Base-by-base conservation (phyloP, 2,329 filamentous ascomycete genomes). In the Bipolaris zeicola region DNA sequence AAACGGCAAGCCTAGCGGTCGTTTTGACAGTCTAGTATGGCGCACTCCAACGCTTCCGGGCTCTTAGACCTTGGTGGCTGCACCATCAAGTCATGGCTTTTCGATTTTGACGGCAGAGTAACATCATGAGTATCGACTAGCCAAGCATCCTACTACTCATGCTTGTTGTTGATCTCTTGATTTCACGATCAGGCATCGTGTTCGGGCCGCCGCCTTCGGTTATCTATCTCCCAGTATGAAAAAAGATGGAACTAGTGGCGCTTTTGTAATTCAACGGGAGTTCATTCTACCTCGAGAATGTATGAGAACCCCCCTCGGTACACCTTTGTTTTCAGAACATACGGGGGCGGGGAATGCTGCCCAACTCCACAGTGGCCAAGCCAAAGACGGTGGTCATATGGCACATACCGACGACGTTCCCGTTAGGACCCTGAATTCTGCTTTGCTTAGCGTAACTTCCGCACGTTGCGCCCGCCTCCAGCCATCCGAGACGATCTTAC, bases 1-100 rank as follows among this genome's bases (percentile, higher is more conserved):
- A 38, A 63, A 41, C 41, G 48, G 50, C 48, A 44, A 57, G 43
- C 34, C 39, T 39, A 45, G 53, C 24, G 46, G 41, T 43, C 38
- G 51, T 52, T 63, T 34, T 50, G 58, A 56, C 39, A 60, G 50
- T 56, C 52, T 51, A 28, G 11, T 37, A 55, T 57, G 43, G 52
- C 43, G 56, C 57, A 31, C 44, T 50, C 41, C 39, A 38, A 43
- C 42, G 39, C 48, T 34, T 31, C 24, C 44, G 50, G 46, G 47
- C 34, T n/a, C 18, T 33, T 20, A 20, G 26, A 6, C 47, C 33
- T 37, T 31, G 13, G 36, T 20, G 36, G 49, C 39, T 42, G 14
- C 31, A 45, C 42, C 20, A 11, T 18, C 20, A 49, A 39, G 34
- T 54, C n/a, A 53, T 38, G 28, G 5, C 41, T 37, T 57, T 39